phyloP scores from a whole-genome alignment of 108 stramenopile species.

The Aurantiochytrium sp. region DNA sequence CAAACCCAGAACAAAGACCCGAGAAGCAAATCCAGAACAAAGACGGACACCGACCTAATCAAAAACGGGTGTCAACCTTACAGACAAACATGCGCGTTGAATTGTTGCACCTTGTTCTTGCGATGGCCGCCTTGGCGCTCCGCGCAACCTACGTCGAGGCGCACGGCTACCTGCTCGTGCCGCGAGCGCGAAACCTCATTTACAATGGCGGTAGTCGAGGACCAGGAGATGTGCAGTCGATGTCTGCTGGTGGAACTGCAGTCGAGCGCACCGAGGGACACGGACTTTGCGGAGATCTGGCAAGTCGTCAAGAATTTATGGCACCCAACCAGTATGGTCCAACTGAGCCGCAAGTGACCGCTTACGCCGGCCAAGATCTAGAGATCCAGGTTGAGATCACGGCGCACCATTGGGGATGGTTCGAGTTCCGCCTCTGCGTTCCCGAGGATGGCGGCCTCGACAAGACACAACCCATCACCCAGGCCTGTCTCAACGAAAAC shows the following conservation, averaged over 20 bases:
- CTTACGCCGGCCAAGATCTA: neutral
- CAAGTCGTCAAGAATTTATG: neutral
- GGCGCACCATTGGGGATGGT: conserved; percentile 15
- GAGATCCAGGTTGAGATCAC: neutral
- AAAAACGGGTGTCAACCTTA: no score
- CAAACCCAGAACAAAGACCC: no score
- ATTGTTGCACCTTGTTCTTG: no score
- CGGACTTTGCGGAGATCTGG: neutral
- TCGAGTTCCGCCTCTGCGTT: conserved; percentile 1
- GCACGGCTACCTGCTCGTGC: neutral
- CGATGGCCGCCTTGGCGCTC: neutral
- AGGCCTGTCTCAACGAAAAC: neutral
- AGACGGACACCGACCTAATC: no score
- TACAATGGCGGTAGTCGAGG: neutral
- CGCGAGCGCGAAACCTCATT: neutral
- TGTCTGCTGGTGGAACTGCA: neutral
- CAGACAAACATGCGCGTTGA: no score
- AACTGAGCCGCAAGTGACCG: neutral
- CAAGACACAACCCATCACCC: neutral
- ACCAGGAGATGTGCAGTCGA: neutral
- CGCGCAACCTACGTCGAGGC: neutral
- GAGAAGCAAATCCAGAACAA: no score
- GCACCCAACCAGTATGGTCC: conserved; percentile 15
- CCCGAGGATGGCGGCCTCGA: neutral
- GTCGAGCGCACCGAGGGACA: neutral